Conservation (phyloP, 208 protist species). For the Crithidia brevicula region DNA sequence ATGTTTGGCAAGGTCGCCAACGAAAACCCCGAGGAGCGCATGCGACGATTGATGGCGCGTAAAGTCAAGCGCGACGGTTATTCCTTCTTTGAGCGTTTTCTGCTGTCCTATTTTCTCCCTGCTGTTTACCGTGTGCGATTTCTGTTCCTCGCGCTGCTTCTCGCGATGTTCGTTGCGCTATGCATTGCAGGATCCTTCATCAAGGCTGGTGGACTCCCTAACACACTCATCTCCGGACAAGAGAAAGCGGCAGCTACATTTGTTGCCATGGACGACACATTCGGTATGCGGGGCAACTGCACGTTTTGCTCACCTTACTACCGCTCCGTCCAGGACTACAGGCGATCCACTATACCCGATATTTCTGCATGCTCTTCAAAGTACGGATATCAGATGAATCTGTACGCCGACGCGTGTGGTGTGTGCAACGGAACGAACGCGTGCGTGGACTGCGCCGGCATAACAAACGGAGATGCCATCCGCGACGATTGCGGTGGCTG, state of each 20-base stretch:
- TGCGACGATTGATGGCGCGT: conserved; percentile 34
- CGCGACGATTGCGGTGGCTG: conserved; percentile 37
- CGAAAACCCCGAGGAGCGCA: conserved; percentile 42
- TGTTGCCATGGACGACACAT: conserved; percentile 33
- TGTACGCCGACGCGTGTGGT: conserved; percentile 39
- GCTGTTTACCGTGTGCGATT: conserved; percentile 25
- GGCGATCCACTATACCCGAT: conserved; percentile 14
- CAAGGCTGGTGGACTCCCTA: conserved; percentile 32
- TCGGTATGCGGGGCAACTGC: conserved; percentile 43
- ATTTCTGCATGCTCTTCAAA: conserved; percentile 20
- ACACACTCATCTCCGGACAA: conserved; percentile 31
- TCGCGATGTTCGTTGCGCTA: conserved; percentile 30
- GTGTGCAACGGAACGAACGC: conserved; percentile 45
- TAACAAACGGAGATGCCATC: conserved; percentile 12
- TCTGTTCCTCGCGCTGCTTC: conserved; percentile 25
- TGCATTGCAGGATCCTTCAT: conserved; percentile 35
- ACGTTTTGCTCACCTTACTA: conserved; percentile 57
- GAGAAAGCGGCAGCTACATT: conserved; percentile 15
- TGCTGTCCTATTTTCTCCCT: conserved; percentile 33
- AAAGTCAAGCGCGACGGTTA: conserved; percentile 46
- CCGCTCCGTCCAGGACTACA: conserved; percentile 8
- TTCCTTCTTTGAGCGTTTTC: conserved; percentile 46
- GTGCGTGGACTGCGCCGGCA: conserved; percentile 48
- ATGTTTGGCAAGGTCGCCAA: conserved; percentile 31
- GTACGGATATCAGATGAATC: conserved; percentile 44